Evolutionary conservation across 768 basidiomycete genomes (phyloP), one percentile per base, ranked within the genome.

Genomic region (Lactarius vividus): DNA sequence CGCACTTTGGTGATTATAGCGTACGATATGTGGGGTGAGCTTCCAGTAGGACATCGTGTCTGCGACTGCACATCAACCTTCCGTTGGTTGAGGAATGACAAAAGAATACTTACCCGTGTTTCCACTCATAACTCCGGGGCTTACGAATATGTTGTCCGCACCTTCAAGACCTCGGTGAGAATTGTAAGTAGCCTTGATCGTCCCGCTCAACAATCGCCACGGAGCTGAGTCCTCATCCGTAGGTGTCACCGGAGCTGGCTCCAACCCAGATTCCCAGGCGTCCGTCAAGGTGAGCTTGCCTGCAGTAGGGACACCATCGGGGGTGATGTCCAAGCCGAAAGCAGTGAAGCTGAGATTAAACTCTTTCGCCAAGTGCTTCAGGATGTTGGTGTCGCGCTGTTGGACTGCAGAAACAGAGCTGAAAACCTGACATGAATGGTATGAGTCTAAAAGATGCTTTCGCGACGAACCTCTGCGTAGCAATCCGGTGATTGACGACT

Each of bases 21-120:
- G 81, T 74, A 81, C 81, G 63, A 83, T 82, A 66, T 82, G 77
- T 39, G 68, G 69, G 26, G 82, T 81, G 29, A 84, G 75, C 61
- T 75, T 74, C 82, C 81, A 82, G 59, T 82, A 82, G 58, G 75
- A 74, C 49, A 74, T 68, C 18, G 83, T 83, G 70, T 84, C 81
- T 80, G 67, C 1, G 49, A 5, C 26, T 6, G 23, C 42, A 40
- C n/a, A 6, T 37, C 23, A 52, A 57, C 28, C 28, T 33, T 8
- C 29, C 16, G 28, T 33, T 6, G 29, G 28, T 39, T 20, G 29
- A 18, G 42, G 13, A 11, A 18, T 29, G n/a, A 54, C 29, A 57
- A 35, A 26, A 9, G n/a, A 26, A 9, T 18, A 28, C 76, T n/a
- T 54, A 77, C 76, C 75, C 5, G 75, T 76, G 63, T 76, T 77